phyloP scores from a whole-genome alignment of 2,329 filamentous ascomycete genomes.

The Thielaviopsis euricoi region DNA sequence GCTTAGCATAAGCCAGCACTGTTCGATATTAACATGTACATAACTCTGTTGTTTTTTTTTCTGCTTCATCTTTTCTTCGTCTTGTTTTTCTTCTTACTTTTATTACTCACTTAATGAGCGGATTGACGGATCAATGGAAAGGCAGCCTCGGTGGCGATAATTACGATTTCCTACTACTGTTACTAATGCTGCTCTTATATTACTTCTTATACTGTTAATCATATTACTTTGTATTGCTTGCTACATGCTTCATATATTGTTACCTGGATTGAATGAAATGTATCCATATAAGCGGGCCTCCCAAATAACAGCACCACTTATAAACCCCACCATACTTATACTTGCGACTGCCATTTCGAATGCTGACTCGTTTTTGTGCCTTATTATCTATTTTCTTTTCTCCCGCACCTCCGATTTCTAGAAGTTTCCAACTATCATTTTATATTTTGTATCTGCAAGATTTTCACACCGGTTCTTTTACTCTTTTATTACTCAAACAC shows the following conservation, averaged over 20 bases:
- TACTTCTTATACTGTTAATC: too few relatives aligned
- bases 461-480: background rate
- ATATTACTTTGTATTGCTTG: too few relatives aligned
- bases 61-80: background rate
- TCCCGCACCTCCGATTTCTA: background rate
- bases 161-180: background rate
- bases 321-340: background rate
- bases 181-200: too few relatives aligned
- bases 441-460: background rate
- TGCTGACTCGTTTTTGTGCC: background rate
- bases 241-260: too few relatives aligned
- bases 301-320: background rate
- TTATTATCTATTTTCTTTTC: background rate
- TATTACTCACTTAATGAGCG: background rate
- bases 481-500: too few relatives aligned
- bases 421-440: background rate
- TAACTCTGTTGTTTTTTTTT: background rate
- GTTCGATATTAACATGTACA: background rate
- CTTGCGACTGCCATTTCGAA: background rate
- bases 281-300: background rate
- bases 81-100: too few relatives aligned
- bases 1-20: background rate
- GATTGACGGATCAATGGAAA: background rate
- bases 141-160: background rate
- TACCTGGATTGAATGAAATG: too few relatives aligned